These are phyloP conservation scores for Cyberlindnera xishuangbannaensis DNA, from an alignment of 805 yeast genomes.

Conservation along the genomic window DNA sequence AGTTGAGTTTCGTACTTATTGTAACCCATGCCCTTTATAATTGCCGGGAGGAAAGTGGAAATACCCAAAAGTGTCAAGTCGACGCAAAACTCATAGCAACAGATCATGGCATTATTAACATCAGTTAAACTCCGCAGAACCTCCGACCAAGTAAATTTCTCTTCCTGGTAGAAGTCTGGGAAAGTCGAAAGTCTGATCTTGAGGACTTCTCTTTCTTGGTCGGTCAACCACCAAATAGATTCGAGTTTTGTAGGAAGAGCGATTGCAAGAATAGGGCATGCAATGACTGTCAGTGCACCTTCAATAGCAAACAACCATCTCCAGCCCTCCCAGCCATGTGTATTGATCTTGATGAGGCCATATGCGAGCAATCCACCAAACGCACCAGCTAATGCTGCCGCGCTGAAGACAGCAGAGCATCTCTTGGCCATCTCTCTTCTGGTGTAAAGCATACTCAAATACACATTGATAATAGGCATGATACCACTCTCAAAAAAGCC, in stretches of 20 bases:
- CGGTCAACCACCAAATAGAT: conserved; percentile 34
- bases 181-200: conserved; percentile 30
- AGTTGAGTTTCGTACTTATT: conserved; percentile 36
- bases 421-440: conserved; percentile 44
- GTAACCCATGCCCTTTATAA: conserved; percentile 39
- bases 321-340: conserved; percentile 39
- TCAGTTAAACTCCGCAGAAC: conserved; percentile 33
- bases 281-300: conserved; percentile 37
- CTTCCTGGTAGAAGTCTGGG: conserved; percentile 32
- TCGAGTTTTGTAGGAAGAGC: conserved; percentile 37
- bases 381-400: conserved; percentile 36
- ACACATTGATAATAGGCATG: conserved; percentile 43
- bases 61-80: conserved; percentile 39
- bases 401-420: conserved; percentile 25
- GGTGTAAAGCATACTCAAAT: conserved; percentile 41
- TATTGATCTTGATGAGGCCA: conserved; percentile 38
- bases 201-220: conserved; percentile 34
- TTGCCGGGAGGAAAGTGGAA: conserved; percentile 40
- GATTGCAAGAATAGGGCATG: conserved; percentile 29
- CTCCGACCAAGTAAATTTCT: conserved; percentile 32
- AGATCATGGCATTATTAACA: conserved; percentile 30
- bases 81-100: conserved; percentile 39
- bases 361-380: conserved; percentile 51
- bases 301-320: conserved; percentile 47
- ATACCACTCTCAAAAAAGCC: conserved; percentile 50